These are phyloP conservation scores for Cupressus sempervirens DNA, from an alignment of 75 land plant species.

Conservation along the genomic window DNA sequence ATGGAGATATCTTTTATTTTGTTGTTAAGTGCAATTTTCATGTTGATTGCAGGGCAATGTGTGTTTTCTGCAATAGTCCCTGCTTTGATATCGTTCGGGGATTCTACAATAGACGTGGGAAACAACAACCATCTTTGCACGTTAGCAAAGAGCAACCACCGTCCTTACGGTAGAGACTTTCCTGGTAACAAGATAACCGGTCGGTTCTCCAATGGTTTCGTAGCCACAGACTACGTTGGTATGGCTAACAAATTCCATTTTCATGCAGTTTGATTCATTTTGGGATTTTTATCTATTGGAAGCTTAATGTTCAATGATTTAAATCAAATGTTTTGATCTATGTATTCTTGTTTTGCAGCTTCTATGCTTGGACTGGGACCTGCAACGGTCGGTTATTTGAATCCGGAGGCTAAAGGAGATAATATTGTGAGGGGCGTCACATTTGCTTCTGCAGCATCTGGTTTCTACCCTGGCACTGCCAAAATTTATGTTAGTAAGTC, in stretches of 20 bases:
- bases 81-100: constrained; percentile 20
- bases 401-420: not conserved
- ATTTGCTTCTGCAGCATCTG: not conserved
- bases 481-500: not conserved
- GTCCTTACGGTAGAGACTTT: constrained; percentile 19
- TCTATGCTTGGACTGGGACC: not conserved
- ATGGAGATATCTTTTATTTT: not conserved
- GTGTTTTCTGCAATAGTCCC: not conserved
- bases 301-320: not conserved
- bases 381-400: not conserved
- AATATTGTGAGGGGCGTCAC: not conserved
- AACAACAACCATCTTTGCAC: constrained; percentile 17
- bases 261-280: no score
- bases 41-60: not conserved
- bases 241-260: no score
- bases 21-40: not conserved
- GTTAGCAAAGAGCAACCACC: constrained; percentile 15
- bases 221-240: constrained; percentile 14
- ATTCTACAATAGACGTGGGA: constrained; percentile 21
- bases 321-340: not conserved
- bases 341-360: not conserved
- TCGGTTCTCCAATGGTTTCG: constrained; percentile 17
- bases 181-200: constrained; percentile 7
- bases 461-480: not conserved
- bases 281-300: no score